A percentile compares a stretch with the other conserved stretches of the same genome.
These are phyloP conservation scores for Salix udensis DNA, from an alignment of 345 rosid species.

Conservation along the genomic window DNA sequence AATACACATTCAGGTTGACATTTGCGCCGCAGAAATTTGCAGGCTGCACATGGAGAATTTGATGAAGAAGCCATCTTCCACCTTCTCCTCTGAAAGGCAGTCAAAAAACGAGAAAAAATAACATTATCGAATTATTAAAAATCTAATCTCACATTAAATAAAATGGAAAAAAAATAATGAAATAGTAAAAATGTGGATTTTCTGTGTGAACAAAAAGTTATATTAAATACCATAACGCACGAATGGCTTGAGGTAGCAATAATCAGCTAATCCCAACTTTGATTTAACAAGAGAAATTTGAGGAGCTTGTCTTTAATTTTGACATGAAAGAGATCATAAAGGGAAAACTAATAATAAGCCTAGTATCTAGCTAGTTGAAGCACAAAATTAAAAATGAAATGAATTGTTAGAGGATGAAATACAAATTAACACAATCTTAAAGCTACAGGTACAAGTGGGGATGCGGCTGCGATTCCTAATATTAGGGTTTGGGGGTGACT, in stretches of 20 bases:
- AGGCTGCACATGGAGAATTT: constrained; percentile 29
- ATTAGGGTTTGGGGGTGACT: constrained; percentile 13
- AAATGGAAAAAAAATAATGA: neutral
- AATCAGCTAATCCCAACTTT: neutral
- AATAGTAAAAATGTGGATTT: neutral
- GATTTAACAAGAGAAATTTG: neutral
- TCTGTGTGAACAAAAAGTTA: neutral
- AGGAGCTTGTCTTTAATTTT: neutral
- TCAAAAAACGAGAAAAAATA: neutral
- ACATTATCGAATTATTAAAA: neutral
- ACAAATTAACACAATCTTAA: neutral
- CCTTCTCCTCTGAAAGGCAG: constrained; percentile 1
- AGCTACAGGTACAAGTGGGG: neutral
- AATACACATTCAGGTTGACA: constrained; percentile 32
- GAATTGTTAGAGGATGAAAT: neutral
- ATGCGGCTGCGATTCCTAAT: constrained; percentile 1
- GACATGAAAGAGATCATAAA: neutral
- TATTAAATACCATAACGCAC: constrained; percentile 3
- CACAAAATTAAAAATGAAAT: neutral
- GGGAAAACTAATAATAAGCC: neutral
- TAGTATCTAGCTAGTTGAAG: neutral
- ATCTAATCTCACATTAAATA: neutral
- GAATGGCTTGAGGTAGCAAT: neutral
- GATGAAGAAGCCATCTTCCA: constrained; percentile 29
- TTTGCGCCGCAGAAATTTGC: constrained; percentile 28